Base-by-base conservation (phyloP, 805 yeast species). In the Saturnispora gosingensis region DNA sequence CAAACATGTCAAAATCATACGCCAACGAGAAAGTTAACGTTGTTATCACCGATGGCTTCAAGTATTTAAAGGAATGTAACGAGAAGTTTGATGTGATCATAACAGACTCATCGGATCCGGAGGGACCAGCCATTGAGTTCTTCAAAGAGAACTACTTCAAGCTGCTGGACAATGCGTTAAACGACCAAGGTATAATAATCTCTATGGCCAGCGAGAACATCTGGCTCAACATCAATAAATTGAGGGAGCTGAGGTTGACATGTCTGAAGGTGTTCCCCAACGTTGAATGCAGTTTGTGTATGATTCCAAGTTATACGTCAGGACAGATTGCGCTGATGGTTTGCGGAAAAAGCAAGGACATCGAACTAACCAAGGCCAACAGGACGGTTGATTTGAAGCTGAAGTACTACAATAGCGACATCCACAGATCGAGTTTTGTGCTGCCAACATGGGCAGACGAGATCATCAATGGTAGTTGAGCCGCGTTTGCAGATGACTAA, bases 41-140 rank as follows among this genome's bases (percentile, higher is more conserved):
- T 11, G 73, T 80, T 50, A 73, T 89, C 48, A 80, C 81, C 50
- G 97, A 89, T 69, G 97, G 97, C 2, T 89, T 89, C 72, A 74
- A 87, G 67, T 89, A 69, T 64, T 73, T 89, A 58, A 74, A 80
- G 54, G 66, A 68, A 36, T 68, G 72, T 43, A 59, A 62, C 8
- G 73, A 73, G 35, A 77, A 77, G 58, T 89, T 74, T 63, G 97
- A 89, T 66, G 83, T 90, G 32, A 86, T 89, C 53, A 88, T 89
- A 54, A 86, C 96, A 16, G 97, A 89, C 66, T 86, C 96, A 2
- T 84, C 95, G 2, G 97, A 89, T 67, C 97, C 97, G 1, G 97
- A 89, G 60, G 97, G 71, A 6, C 97, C 97, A 5, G 97, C 97
- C 1, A 95, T 83, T 60, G 85, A 85, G 18, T 85, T 89, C 59